Evolutionary conservation across 2,329 filamentous ascomycete genomes (phyloP).

Genomic region (Pyricularia sp.): DNA sequence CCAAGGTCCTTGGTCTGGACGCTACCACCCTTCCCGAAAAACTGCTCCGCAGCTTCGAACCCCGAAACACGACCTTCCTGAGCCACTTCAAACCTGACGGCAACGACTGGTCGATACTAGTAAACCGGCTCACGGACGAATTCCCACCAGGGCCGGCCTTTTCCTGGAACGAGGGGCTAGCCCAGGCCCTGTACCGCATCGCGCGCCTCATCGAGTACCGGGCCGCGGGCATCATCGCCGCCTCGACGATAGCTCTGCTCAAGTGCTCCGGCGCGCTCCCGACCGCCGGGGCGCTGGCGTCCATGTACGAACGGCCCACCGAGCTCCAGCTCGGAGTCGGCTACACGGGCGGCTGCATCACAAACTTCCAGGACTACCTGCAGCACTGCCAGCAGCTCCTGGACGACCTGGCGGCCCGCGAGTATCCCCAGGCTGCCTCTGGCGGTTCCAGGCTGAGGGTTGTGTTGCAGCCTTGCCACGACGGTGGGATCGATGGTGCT

Average conservation of each 20-base stretch:
- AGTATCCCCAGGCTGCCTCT: conserved; percentile 20
- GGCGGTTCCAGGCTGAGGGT: conserved; percentile 28
- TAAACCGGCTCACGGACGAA: conserved; percentile 37
- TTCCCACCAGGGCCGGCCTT: conserved; percentile 43
- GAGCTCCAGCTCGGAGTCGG: conserved; percentile 59
- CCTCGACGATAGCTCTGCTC: conserved; percentile 61
- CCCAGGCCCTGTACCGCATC: conserved; percentile 53
- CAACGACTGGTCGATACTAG: conserved; percentile 23
- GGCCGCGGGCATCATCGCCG: conserved; percentile 65
- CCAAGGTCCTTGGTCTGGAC: conserved; percentile 27
- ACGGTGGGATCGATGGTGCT: conserved; percentile 52
- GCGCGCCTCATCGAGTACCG: conserved; percentile 62
- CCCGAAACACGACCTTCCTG: conserved; percentile 61
- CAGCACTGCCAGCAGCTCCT: conserved; percentile 61
- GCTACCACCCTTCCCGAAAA: conserved; percentile 40
- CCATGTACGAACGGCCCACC: conserved; percentile 5
- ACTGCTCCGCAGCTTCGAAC: conserved; percentile 47
- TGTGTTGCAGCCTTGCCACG: conserved; percentile 45
- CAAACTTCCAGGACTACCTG: conserved; percentile 68
- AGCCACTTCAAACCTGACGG: conserved; percentile 56
- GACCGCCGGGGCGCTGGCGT: conserved; percentile 10
- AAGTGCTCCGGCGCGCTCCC: conserved; percentile 59
- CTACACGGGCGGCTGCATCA: conserved; percentile 72
- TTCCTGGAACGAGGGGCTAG: conserved; percentile 52
- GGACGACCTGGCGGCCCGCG: conserved; percentile 38